Evolutionary conservation across 805 yeast genomes (phyloP).

Genomic region (Sugiyamaella qingdaonensis): DNA sequence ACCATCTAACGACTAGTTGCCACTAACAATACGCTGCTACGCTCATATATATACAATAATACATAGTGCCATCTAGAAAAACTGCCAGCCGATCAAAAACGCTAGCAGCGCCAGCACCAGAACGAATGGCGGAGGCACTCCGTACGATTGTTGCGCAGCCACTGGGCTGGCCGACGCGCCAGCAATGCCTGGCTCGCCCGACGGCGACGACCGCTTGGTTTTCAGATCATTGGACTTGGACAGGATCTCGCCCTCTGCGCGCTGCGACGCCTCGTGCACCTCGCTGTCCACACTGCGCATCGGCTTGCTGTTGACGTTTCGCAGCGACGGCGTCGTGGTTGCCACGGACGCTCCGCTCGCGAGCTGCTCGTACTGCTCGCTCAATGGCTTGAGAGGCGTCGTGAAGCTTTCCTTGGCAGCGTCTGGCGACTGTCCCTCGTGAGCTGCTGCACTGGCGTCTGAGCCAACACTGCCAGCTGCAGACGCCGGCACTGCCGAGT

Average conservation of each 20-base stretch:
- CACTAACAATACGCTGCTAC: too few relatives aligned
- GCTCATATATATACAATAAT: slow-evolving; percentile 1
- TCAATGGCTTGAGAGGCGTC: slow-evolving; percentile 7
- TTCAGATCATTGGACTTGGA: slow-evolving; percentile 15
- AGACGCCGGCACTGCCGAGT: neutral
- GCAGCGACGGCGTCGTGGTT: neutral
- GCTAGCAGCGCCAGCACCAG: slow-evolving; percentile 52
- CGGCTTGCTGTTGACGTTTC: neutral
- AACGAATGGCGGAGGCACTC: slow-evolving; percentile 54
- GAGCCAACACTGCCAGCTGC: slow-evolving; percentile 2
- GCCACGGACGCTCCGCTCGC: neutral
- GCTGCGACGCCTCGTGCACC: slow-evolving; percentile 8
- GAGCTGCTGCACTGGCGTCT: neutral
- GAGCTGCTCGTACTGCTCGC: neutral
- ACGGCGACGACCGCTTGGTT: slow-evolving; percentile 5
- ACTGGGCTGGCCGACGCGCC: slow-evolving; percentile 32
- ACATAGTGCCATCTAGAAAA: slow-evolving; percentile 40
- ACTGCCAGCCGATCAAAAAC: slow-evolving; percentile 60
- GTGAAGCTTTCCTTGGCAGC: neutral
- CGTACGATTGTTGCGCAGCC: slow-evolving; percentile 46
- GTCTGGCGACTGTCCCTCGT: neutral
- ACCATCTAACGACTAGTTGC: too few relatives aligned
- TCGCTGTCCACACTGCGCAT: neutral
- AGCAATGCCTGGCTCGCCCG: slow-evolving; percentile 17
- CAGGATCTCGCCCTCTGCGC: slow-evolving; percentile 18